A percentile compares a stretch with the other conserved stretches of the same genome.
These are phyloP conservation scores for Pleodorina starrii DNA, from an alignment of 139 green algal genomes.

Conservation along the genomic window DNA sequence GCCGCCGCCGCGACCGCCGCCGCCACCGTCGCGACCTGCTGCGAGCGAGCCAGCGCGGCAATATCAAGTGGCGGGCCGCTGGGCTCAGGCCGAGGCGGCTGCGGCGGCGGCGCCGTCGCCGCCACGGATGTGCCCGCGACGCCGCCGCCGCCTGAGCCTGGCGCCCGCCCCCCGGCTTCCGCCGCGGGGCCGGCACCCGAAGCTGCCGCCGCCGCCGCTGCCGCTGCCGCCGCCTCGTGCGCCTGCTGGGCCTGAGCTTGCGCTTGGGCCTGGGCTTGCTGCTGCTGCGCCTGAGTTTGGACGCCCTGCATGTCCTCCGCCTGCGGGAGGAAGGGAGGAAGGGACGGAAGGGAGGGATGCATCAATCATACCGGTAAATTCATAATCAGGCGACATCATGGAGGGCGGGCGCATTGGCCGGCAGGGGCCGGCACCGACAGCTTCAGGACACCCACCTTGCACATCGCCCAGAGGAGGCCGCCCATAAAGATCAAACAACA, in stretches of 20 bases:
- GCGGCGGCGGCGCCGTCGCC: not conserved
- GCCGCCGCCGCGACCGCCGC: slow-evolving; percentile 1
- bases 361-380: too few species aligned
- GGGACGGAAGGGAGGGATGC: too few species aligned
- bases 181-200: not conserved
- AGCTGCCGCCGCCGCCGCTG: not conserved
- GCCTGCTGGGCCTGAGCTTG: slow-evolving; percentile 11
- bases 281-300: not conserved
- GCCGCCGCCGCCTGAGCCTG: not conserved
- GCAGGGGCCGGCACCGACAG: too few species aligned
- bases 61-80: not conserved
- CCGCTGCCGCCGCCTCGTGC: not conserved
- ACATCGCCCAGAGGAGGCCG: too few species aligned
- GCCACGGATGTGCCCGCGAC: not conserved
- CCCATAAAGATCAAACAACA: too few species aligned
- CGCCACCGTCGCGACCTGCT: not conserved
- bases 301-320: slow-evolving; percentile 17
- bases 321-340: not conserved
- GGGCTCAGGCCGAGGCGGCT: not conserved
- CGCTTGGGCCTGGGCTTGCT: not conserved
- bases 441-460: too few species aligned
- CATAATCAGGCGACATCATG: too few species aligned
- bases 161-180: not conserved
- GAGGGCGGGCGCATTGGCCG: too few species aligned
- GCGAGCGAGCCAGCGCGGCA: not conserved